A percentile compares a stretch with the other conserved stretches of the same genome.
These are phyloP conservation scores for Dothistroma septosporum DNA, from an alignment of 2,329 filamentous ascomycete species.

Conservation along the genomic window DNA sequence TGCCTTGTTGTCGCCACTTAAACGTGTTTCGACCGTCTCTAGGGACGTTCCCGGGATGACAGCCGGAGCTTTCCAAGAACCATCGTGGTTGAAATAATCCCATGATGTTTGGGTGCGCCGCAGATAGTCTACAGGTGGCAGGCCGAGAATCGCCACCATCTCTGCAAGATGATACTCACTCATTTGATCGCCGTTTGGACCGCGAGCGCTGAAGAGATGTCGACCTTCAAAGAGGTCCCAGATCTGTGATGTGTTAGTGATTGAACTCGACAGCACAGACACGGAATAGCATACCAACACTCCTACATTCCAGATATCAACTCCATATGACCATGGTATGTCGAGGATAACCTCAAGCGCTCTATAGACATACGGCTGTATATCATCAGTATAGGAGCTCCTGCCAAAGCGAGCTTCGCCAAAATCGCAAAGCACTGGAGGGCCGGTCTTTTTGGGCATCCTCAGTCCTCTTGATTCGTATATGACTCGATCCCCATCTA, in stretches of 20 bases:
- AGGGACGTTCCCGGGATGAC: not conserved
- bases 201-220: slow-evolving; percentile 31
- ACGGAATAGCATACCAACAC: slow-evolving; percentile 31
- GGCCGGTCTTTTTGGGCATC: slow-evolving; percentile 26
- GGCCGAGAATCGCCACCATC: slow-evolving; percentile 27
- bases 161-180: slow-evolving; percentile 29
- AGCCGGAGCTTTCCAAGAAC: not conserved
- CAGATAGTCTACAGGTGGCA: slow-evolving; percentile 26
- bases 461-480: slow-evolving; percentile 36
- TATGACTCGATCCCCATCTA: slow-evolving; percentile 25
- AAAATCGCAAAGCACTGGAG: slow-evolving; percentile 36
- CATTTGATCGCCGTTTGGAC: slow-evolving; percentile 16
- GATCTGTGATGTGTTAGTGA: slow-evolving; percentile 23
- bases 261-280: not conserved
- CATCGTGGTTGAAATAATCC: slow-evolving; percentile 16
- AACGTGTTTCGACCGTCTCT: not conserved
- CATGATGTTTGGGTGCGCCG: slow-evolving; percentile 13
- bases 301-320: slow-evolving; percentile 41
- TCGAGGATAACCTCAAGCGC: slow-evolving; percentile 39
- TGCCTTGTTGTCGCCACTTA: slow-evolving; percentile 15
- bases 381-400: slow-evolving; percentile 28
- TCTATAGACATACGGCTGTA: slow-evolving; percentile 37
- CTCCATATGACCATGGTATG: slow-evolving; percentile 35
- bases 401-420: slow-evolving; percentile 37
- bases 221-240: slow-evolving; percentile 37